Base-by-base conservation (phyloP, 2,329 filamentous ascomycete genomes). In the Calonectria ilicicola region DNA sequence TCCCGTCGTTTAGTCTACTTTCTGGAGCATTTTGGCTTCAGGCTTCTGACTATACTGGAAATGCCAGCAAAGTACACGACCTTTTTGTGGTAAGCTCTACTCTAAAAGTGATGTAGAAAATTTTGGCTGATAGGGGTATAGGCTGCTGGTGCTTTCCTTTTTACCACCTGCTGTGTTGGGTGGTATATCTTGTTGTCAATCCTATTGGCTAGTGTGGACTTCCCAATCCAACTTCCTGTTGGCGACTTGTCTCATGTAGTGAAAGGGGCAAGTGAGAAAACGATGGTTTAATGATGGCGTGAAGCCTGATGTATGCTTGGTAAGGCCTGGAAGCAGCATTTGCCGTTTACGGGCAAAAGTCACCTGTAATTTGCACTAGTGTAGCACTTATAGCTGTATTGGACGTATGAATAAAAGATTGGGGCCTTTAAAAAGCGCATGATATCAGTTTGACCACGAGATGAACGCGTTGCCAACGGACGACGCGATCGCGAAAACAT, bases 111-210 rank as follows among this genome's bases (percentile, higher is more conserved):
- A 19, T 26, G 5, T 2, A 12, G 2, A n/a, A 7, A 60, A 26
- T 3, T 5, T 19, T n/a, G 23, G 7, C 53, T 60, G 21, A 60
- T 40, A 0, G 19, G 6, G 19, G 17, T 14, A 4, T 5, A 60
- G 53, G 53, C 32, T 6, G 14, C 53, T 17, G 53, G 53, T 6
- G 53, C 53, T 14, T 40, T 12, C 15, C 21, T 60, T 15, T 60
- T 60, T 7, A 60, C 53, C 1, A 60, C 53, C 1, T 60, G 32
- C 23, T 40, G 38, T 26, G 53, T 29, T 6, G 87, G 89, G 5
- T 91, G 89, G 90, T 90, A 87, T 77, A 86, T 90, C 19, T 85
- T 91, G 56, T 78, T 87, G 12, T 86, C 87, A 17, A 86, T 89
- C 70, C 82, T 91, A 72, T 81, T 91, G 3, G 87, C 86, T 2